phyloP scores from a whole-genome alignment of 768 basidiomycete species.

The Lactarius sp. region DNA sequence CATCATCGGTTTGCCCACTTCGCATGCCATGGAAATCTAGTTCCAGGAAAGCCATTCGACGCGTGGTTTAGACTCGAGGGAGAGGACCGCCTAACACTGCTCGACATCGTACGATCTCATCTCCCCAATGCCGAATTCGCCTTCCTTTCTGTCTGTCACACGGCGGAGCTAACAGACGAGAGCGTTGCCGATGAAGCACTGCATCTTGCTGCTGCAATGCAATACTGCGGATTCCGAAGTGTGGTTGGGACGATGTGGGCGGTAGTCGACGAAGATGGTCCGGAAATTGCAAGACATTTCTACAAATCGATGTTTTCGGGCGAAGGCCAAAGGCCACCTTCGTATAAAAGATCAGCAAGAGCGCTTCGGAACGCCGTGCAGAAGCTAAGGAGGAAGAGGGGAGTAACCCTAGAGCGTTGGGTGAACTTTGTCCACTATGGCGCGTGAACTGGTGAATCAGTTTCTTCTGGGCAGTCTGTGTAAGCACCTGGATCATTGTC shows the following conservation, averaged over 20 bases:
- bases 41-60: not conserved
- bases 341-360: not conserved
- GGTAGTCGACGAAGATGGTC: not conserved
- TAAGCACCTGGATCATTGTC: too few relatives aligned
- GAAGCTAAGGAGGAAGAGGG: not conserved
- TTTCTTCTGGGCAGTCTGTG: too few relatives aligned
- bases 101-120: not conserved
- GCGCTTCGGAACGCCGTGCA: not conserved
- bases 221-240: too few relatives aligned
- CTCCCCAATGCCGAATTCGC: not conserved
- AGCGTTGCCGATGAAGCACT: not conserved
- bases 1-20: not conserved
- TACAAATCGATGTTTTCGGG: not conserved
- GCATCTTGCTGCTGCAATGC: too few relatives aligned
- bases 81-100: too few relatives aligned
- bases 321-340: too few relatives aligned
- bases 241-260: not conserved
- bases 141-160: not conserved
- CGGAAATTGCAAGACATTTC: not conserved
- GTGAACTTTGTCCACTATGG: not conserved
- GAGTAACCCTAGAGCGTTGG: not conserved
- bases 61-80: not conserved
- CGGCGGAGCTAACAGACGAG: not conserved
- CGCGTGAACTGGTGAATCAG: too few relatives aligned
- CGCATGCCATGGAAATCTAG: not conserved